Base-by-base conservation (phyloP, 208 protist genomes). In the Leishmania mexicana region DNA sequence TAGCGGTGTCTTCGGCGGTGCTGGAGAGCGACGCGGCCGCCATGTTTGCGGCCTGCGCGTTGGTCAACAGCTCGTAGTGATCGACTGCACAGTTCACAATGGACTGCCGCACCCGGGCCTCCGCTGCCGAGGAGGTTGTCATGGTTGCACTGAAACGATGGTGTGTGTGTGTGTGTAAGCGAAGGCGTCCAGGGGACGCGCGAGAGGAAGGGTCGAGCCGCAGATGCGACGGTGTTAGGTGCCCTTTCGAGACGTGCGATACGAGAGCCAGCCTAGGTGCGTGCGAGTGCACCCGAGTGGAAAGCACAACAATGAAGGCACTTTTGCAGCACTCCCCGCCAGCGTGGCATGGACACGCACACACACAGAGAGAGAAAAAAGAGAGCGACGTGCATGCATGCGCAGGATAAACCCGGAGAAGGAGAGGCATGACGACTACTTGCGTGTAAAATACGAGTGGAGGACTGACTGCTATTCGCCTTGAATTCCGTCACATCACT, bases 51-150 rank as follows among this genome's bases (percentile, higher is more conserved):
- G 90, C 89, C 70, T 92, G 88, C 15, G 90, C 88, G 53, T 90
- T 82, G 2, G 86, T 83, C 13, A 97, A 68, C 17, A 96, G 76
- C 11, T 93, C 85, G 76, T 92, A 94, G 81, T 94, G 84, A 49
- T 92, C 88, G 67, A 95, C 92, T 11, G 88, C 90, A 38, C 89
- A 90, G 71, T 95, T 89, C 7, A 93, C 89, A 64, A 97, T 93
- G 15, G 84, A 81, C 62, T 85, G 81, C 42, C 87, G 90, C 71
- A 94, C 83, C 8, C 87, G 85, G 17, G 80, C 72, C 78, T 92
- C 92, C 38, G 94, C 89, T 4, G 78, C 70, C 24, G 65, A 83
- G 47, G 49, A 49, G 17, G 42, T 42, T 51, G 75, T 2, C 75
- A 88, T 81, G 57, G 28, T 40, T 15, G 31, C 21, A 67, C 51